Evolutionary conservation across 2,329 filamentous ascomycete genomes (phyloP), one percentile per base, ranked within the genome.

Genomic region (Colletotrichum brevisporum): DNA sequence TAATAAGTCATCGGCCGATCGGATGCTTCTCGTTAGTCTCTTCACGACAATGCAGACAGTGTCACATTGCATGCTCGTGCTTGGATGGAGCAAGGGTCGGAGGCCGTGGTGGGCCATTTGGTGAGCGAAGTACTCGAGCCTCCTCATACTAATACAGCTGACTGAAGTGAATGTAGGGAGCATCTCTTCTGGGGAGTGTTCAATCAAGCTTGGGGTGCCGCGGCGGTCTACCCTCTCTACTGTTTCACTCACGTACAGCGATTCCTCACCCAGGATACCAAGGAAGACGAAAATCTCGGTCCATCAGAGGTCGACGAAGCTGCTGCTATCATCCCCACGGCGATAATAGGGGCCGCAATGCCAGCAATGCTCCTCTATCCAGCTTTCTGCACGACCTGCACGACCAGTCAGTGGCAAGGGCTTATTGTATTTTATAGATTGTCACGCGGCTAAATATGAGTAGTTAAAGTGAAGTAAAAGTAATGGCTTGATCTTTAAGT

Each of bases 141-240:
- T 6, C 9, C 39, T 60, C 3, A 52, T 26, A 0, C 2, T 12
- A 1, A 0, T 1, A 16, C 6, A 1, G 31, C 31, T 36, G 2
- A 36, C 6, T 10, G 2, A 2, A 2, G 1, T 4, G 31, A 36
- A 9, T 6, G 1, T 36, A 65, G 62, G n/a, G 55, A 65, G n/a
- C 36, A 60, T 9, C 10, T 48, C 0, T 65, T 45, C 5, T 60
- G 62, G 62, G 47, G 62, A 9, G 45, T 45, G 2, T 65, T 59
- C 9, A 65, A 65, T 1, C 62, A 65, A 9, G 62, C 62, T 0
- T 65, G 62, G 62, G 54, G 62, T 10, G 62, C 62, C 13, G 62
- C 62, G 0, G 55, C 62, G 18, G 54, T 65, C 21, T 65, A 65
- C 53, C 62, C 62, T 0, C 55, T 65, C 10, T 65, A 52, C 13